These are phyloP conservation scores for Ilyonectria destructans DNA, from an alignment of 2,329 filamentous ascomycete genomes.

Conservation along the genomic window DNA sequence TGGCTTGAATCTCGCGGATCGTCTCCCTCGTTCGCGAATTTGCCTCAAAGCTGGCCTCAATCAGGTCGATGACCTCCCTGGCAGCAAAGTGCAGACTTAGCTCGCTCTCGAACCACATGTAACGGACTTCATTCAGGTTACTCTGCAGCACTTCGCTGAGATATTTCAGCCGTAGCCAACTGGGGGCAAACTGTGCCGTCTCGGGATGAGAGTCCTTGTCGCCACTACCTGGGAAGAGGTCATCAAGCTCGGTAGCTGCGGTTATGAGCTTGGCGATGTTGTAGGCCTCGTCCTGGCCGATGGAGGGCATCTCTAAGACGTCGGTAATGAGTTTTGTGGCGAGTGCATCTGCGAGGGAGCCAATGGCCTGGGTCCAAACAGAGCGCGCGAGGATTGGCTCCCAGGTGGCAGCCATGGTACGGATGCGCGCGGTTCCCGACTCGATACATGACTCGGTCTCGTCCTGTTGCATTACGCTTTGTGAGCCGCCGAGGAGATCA, in stretches of 20 bases:
- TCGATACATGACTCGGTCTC: conserved; percentile 69
- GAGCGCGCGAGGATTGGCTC: conserved; percentile 72
- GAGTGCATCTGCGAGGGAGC: conserved; percentile 72
- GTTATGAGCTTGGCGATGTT: conserved; percentile 73
- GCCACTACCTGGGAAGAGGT: conserved; percentile 70
- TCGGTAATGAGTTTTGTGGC: conserved; percentile 74
- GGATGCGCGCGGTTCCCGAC: conserved; percentile 67
- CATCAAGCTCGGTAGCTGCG: conserved; percentile 71
- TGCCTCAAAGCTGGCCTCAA: conserved; percentile 76
- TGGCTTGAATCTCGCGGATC: conserved; percentile 71
- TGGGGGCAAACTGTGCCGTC: conserved; percentile 74
- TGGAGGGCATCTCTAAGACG: conserved; percentile 74
- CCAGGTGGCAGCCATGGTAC: conserved; percentile 71
- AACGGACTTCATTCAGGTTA: conserved; percentile 76
- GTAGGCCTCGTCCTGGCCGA: conserved; percentile 77
- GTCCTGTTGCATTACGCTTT: conserved; percentile 73
- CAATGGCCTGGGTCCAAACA: conserved; percentile 75
- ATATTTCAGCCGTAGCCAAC: conserved; percentile 77
- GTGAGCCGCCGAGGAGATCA: conserved; percentile 73
- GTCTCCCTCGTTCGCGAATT: conserved; percentile 73
- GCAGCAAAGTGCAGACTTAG: conserved; percentile 75
- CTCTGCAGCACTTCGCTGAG: conserved; percentile 77
- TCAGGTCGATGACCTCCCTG: conserved; percentile 75
- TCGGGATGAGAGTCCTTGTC: conserved; percentile 63
- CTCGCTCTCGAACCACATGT: conserved; percentile 77